These are phyloP conservation scores for Kingdonia uniflora DNA, from an alignment of 164 flowering plant species.

Conservation along the genomic window DNA sequence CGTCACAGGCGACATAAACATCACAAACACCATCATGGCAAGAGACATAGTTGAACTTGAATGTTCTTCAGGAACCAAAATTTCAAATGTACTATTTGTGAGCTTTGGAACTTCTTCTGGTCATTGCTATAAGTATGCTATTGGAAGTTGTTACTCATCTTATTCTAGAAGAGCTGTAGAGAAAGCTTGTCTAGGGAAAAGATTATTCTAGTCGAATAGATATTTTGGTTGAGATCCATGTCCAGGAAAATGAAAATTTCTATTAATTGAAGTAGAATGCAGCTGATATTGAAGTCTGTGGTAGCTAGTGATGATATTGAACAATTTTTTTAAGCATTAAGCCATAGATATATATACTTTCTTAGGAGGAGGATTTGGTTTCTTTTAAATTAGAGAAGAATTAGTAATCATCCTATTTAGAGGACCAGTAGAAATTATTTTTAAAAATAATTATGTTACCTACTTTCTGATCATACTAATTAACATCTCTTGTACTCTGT, in stretches of 20 bases:
- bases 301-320: too few relatives aligned
- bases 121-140: conserved; percentile 52
- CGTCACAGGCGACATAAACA: conserved; percentile 15
- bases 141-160: conserved; percentile 66
- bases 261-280: conserved; percentile 42
- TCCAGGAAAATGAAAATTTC: conserved; percentile 29
- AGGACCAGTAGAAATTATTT: too few relatives aligned
- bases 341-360: too few relatives aligned
- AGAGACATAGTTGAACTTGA: conserved; percentile 46
- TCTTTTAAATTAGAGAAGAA: too few relatives aligned
- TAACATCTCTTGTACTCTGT: conserved; percentile 1
- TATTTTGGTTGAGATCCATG: conserved; percentile 43
- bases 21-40: conserved; percentile 15
- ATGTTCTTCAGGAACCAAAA: conserved; percentile 55
- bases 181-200: conserved; percentile 48
- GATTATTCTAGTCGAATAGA: conserved; percentile 17
- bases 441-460: too few relatives aligned
- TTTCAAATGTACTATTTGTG: conserved; percentile 62
- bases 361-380: too few relatives aligned
- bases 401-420: too few relatives aligned
- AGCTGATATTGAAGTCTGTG: conserved; percentile 7
- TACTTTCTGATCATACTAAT: background rate
- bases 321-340: too few relatives aligned
- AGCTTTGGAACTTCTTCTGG: conserved; percentile 91
- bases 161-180: conserved; percentile 52